Conservation (phyloP, 2,329 filamentous ascomycete genomes). For the Falciphora oryzae region DNA sequence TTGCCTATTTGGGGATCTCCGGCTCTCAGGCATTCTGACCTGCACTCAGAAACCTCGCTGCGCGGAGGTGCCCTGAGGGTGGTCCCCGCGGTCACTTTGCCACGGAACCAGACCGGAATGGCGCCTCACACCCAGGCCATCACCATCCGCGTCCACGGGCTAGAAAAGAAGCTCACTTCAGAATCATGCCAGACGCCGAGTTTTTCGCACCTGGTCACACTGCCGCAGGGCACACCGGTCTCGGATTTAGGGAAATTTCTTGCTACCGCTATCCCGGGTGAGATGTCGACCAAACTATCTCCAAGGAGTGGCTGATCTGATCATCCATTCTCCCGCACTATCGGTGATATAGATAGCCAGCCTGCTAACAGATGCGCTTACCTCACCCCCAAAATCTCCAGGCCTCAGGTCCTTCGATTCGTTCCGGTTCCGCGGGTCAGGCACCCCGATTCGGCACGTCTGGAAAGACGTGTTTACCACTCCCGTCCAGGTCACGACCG, state of each 20-base stretch:
- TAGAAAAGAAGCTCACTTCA: neutral
- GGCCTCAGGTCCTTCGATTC: neutral
- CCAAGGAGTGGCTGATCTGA: too few species aligned
- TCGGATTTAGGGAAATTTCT: neutral
- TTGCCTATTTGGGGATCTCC: too few species aligned
- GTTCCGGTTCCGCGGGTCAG: neutral
- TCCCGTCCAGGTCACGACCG: constrained; percentile 1
- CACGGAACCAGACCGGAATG: too few species aligned
- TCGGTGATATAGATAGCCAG: too few species aligned
- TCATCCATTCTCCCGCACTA: too few species aligned
- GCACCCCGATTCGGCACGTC: neutral
- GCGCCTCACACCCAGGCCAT: too few species aligned
- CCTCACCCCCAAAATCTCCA: neutral
- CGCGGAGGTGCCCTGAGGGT: too few species aligned
- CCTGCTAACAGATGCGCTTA: too few species aligned
- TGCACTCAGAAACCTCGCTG: too few species aligned
- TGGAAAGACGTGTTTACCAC: neutral
- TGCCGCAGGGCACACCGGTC: neutral
- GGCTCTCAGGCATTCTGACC: too few species aligned
- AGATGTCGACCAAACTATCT: too few species aligned
- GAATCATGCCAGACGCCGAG: neutral
- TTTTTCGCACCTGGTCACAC: neutral
- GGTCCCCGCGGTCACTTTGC: too few species aligned
- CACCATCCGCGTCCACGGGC: neutral
- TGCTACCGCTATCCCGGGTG: neutral